Base-by-base conservation (phyloP, 257 asterid genomes). In the Fraxinus quadrangulata region DNA sequence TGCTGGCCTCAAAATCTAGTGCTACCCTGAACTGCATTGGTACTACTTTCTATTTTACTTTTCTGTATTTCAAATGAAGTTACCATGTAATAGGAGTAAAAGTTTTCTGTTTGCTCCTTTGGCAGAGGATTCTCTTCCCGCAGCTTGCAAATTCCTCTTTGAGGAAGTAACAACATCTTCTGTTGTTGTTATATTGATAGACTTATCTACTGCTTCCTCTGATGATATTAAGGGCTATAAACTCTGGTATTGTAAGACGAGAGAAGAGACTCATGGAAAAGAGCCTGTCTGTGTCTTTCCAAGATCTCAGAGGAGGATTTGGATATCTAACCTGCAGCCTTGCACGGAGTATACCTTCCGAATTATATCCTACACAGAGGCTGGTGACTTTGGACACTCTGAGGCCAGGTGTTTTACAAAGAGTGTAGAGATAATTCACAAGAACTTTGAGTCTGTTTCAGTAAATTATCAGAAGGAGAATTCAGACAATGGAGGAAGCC, bases 111-210 rank as follows among this genome's bases (percentile, higher is more conserved):
- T 81, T 80, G 47, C 76, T 73, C 49, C 47, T 56, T 74, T 83
- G 80, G 85, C 94, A 91, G 97, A 89, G 87, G 91, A 93, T 81
- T 90, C 94, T 19, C 84, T 88, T 77, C 97, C 98, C 31, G 91
- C 94, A 65, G 97, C 98, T 42, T 91, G 98, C 88, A 90, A 90
- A 84, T 91, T 93, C 85, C 79, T 91, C 71, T 93, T 93, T 56
- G 92, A 91, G 85, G 92, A 93, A 85, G 89, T 93, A 77, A 88
- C 92, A 0, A 86, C 90, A 8, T 83, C 93, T 76, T 93, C 97
- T 23, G 93, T 88, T 66, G 89, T 86, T 45, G 84, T 93, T 78
- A 82, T 93, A 37, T 84, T 93, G 84, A 87, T 91, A 45, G 97
- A 90, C 78, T 84, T 91, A 75, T 89, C 93, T 23, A 78, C 82